A percentile compares a stretch with the other conserved stretches of the same genome.
Evolutionary conservation across 257 asterid genomes (phyloP).

Genomic region (Verbascum thapsus): DNA sequence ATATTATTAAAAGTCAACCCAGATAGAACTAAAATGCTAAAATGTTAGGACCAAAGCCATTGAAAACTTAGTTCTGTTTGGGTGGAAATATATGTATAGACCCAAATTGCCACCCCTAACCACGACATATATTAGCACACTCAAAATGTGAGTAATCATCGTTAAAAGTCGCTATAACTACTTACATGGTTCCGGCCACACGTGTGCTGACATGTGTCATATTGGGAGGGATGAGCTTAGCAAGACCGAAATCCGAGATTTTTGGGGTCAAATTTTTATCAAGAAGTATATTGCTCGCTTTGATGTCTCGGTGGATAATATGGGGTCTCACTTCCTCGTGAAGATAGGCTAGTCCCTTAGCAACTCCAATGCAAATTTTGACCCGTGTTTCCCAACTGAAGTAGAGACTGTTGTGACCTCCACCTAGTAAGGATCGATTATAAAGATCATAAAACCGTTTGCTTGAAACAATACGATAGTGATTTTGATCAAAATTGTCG

Average conservation of each 20-base stretch:
- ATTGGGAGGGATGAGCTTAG: conserved; percentile 86
- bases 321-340: conserved; percentile 93
- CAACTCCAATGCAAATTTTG: conserved; percentile 73
- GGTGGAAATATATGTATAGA: too few relatives aligned
- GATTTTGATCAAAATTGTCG: conserved; percentile 19
- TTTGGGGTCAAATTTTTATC: conserved; percentile 79
- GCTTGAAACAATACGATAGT: not conserved
- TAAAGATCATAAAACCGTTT: conserved; percentile 25
- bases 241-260: conserved; percentile 96
- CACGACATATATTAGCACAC: too few relatives aligned
- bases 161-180: not conserved
- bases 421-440: conserved; percentile 51
- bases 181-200: conserved; percentile 97
- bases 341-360: conserved; percentile 85
- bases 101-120: too few relatives aligned
- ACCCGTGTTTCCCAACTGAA: conserved; percentile 76
- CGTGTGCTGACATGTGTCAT: conserved; percentile 93
- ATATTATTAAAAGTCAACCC: too few relatives aligned
- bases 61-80: too few relatives aligned
- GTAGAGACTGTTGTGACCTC: conserved; percentile 42
- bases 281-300: conserved; percentile 95
- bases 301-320: conserved; percentile 92
- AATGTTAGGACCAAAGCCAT: too few relatives aligned
- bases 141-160: too few relatives aligned
- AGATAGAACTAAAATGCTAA: too few relatives aligned